Evolutionary conservation across 257 asterid genomes (phyloP).

Genomic region (Plantago ovata): DNA sequence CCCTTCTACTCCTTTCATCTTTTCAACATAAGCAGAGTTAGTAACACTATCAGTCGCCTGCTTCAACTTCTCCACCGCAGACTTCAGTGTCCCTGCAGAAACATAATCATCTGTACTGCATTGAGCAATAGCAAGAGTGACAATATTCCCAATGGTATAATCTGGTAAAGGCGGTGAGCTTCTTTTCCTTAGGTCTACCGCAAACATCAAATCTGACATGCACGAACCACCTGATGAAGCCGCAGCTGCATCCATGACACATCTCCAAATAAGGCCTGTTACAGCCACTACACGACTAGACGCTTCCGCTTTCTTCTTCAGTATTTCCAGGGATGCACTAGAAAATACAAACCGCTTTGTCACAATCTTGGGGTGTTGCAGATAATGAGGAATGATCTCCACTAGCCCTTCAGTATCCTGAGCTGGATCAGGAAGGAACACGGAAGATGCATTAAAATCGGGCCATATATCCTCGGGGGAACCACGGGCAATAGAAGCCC

Average conservation of each 20-base stretch:
- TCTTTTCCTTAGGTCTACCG: neutral
- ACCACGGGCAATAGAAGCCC: neutral
- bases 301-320: neutral
- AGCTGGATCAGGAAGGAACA: neutral
- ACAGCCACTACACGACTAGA: neutral
- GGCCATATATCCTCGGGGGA: neutral
- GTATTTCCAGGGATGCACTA: neutral
- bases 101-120: neutral
- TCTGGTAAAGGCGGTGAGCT: neutral
- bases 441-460: neutral
- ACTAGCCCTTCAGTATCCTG: neutral
- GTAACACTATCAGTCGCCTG: neutral
- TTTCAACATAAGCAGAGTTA: neutral
- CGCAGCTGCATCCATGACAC: neutral
- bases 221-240: neutral
- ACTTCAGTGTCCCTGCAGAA: neutral
- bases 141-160: neutral
- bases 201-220: neutral
- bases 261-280: slow-evolving; percentile 2
- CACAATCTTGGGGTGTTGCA: neutral
- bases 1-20: slow-evolving; percentile 4
- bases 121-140: neutral
- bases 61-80: neutral
- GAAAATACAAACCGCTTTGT: neutral
- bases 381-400: neutral